Conservation (phyloP, 1,284 basidiomycete species). For the Puccinia hordei region DNA sequence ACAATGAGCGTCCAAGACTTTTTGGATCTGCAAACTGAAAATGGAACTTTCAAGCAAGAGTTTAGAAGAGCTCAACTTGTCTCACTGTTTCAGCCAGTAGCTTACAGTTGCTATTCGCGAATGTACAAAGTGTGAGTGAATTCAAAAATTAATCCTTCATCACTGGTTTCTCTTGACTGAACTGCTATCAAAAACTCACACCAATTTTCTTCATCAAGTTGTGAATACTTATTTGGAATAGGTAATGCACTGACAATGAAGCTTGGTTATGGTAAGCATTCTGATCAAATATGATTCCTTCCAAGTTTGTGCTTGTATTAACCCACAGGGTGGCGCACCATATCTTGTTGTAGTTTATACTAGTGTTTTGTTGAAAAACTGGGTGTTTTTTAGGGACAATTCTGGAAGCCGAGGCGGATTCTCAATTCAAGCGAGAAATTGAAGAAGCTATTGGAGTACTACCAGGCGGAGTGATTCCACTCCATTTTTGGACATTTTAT, state of each 20-base stretch:
- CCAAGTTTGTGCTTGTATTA: background rate
- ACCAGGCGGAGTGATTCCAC: conserved; percentile 8
- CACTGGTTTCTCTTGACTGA: background rate
- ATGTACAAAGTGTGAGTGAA: conserved; percentile 43
- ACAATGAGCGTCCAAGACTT: conserved; percentile 29
- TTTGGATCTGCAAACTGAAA: background rate
- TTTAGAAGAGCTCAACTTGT: conserved; percentile 27
- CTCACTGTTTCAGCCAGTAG: conserved; percentile 33
- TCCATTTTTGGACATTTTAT: conserved; percentile 17
- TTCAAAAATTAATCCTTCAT: background rate
- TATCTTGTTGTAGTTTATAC: conserved; percentile 35
- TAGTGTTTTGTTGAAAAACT: background rate
- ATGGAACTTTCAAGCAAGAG: conserved; percentile 6
- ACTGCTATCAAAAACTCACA: background rate
- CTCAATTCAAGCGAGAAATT: conserved; percentile 32
- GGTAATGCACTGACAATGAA: conserved; percentile 33
- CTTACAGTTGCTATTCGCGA: conserved; percentile 39
- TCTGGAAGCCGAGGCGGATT: conserved; percentile 31
- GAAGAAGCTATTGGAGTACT: conserved; percentile 13
- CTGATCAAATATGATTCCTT: background rate
- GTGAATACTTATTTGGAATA: conserved; percentile 38
- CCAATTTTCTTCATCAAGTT: conserved; percentile 8
- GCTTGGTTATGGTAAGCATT: conserved; percentile 34
- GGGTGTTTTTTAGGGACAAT: background rate
- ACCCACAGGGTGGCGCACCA: background rate